These are phyloP conservation scores for Flaveria bidentis DNA, from an alignment of 129 eudicot species.

Conservation along the genomic window DNA sequence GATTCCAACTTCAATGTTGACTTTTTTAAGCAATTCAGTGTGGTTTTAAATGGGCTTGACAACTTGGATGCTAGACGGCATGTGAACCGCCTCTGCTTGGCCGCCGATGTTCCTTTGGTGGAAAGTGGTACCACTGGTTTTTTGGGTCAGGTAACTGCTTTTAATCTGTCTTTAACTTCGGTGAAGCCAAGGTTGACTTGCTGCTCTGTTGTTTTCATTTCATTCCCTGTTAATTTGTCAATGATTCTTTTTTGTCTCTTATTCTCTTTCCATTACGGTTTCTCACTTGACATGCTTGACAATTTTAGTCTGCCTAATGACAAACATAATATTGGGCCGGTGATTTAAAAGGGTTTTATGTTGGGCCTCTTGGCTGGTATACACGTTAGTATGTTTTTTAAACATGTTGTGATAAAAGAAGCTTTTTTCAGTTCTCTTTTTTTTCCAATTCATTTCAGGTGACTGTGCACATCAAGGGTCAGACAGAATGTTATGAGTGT, in stretches of 20 bases:
- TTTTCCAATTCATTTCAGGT: conserved; percentile 54
- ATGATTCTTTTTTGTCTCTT: conserved; percentile 3
- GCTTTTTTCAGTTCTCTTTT: background rate
- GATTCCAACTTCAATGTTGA: conserved; percentile 89
- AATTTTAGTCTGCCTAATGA: background rate
- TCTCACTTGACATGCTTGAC: background rate
- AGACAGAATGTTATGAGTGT: conserved; percentile 95
- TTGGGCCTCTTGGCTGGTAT: background rate
- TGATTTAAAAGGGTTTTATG: background rate
- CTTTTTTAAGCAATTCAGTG: conserved; percentile 86
- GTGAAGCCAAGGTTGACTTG: conserved; percentile 1
- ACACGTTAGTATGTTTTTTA: background rate
- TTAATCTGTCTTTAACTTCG: conserved; percentile 7
- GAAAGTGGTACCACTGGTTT: conserved; percentile 99
- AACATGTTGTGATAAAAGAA: background rate
- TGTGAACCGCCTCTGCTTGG: conserved; percentile 98
- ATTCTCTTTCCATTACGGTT: background rate
- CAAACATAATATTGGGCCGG: background rate
- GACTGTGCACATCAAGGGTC: conserved; percentile 88
- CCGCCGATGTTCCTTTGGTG: conserved; percentile 90
- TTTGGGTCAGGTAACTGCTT: conserved; percentile 75
- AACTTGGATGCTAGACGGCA: conserved; percentile 97
- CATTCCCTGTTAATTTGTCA: background rate
- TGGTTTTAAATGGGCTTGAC: conserved; percentile 91
- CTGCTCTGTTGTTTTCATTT: conserved; percentile 1